These are phyloP conservation scores for Trifolium pratense DNA, from an alignment of 306 rosid species.

Conservation along the genomic window DNA sequence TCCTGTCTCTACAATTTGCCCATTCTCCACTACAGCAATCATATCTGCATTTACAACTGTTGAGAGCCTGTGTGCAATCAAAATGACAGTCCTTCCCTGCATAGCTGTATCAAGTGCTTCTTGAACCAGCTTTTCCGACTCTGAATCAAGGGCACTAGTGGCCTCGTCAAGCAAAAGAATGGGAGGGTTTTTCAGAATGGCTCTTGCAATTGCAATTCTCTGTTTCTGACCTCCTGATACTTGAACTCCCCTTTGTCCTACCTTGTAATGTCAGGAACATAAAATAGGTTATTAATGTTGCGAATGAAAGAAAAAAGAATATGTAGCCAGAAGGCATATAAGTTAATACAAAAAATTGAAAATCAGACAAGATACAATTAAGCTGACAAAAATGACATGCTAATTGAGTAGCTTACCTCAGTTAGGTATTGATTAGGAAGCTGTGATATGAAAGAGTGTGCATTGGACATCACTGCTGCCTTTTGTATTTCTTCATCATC, in stretches of 20 bases:
- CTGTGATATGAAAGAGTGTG: conserved; percentile 72
- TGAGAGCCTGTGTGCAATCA: conserved; percentile 87
- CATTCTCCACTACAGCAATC: conserved; percentile 77
- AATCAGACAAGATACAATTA: conserved; percentile 1
- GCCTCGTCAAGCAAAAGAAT: conserved; percentile 91
- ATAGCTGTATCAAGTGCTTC: conserved; percentile 83
- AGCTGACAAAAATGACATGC: conserved; percentile 6
- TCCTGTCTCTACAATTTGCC: conserved; percentile 72
- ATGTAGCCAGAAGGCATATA: conserved; percentile 2
- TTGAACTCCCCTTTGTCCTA: conserved; percentile 86
- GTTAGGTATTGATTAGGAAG: conserved; percentile 79
- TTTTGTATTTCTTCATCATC: conserved; percentile 65
- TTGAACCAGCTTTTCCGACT: conserved; percentile 84
- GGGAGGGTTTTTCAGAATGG: conserved; percentile 80
- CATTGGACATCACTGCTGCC: conserved; percentile 81
- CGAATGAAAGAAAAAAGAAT: conserved; percentile 3
- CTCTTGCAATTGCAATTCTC: conserved; percentile 89
- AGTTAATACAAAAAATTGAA: neutral
- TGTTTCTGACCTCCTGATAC: conserved; percentile 94
- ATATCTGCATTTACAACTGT: conserved; percentile 80
- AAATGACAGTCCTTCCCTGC: conserved; percentile 77
- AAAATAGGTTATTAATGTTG: conserved; percentile 6
- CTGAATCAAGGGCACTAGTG: conserved; percentile 90
- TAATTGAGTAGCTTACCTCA: conserved; percentile 58
- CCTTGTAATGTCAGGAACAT: conserved; percentile 53